Evolutionary conservation across 148 eudicot genomes (phyloP).

Genomic region (Camellia granthamiana): DNA sequence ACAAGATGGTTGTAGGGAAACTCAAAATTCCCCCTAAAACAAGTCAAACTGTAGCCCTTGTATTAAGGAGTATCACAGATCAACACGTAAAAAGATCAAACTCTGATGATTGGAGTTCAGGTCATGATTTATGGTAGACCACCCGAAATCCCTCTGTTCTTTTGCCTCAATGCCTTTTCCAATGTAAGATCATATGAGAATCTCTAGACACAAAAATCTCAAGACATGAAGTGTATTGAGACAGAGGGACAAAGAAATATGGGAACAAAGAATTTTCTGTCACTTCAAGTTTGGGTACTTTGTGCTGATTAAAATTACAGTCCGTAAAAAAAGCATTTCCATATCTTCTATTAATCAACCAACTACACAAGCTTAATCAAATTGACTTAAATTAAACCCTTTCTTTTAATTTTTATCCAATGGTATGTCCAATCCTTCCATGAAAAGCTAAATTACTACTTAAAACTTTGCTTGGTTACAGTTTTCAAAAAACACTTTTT

Average conservation of each 20-base stretch:
- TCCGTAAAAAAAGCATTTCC: neutral
- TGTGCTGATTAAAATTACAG: neutral
- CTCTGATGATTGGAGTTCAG: neutral
- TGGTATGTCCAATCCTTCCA: neutral
- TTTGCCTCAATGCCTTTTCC: neutral
- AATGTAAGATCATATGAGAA: neutral
- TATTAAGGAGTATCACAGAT: no score
- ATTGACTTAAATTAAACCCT: neutral
- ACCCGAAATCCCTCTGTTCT: neutral
- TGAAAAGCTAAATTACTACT: neutral
- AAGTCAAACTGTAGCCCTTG: neutral
- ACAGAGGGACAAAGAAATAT: no score
- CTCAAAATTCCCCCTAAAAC: neutral
- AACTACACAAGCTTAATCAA: neutral
- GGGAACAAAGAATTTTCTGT: no score
- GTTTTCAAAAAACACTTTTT: no score
- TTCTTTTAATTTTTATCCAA: neutral
- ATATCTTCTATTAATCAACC: neutral
- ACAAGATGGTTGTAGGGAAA: neutral
- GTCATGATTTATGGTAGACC: neutral
- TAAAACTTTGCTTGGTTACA: neutral
- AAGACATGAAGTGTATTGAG: no score
- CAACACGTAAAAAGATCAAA: neutral
- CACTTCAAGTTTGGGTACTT: neutral
- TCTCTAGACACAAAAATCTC: no score